Evolutionary conservation across 306 rosid genomes (phyloP), one percentile per base, ranked within the genome.

Genomic region (Gynostemma pentaphyllum): DNA sequence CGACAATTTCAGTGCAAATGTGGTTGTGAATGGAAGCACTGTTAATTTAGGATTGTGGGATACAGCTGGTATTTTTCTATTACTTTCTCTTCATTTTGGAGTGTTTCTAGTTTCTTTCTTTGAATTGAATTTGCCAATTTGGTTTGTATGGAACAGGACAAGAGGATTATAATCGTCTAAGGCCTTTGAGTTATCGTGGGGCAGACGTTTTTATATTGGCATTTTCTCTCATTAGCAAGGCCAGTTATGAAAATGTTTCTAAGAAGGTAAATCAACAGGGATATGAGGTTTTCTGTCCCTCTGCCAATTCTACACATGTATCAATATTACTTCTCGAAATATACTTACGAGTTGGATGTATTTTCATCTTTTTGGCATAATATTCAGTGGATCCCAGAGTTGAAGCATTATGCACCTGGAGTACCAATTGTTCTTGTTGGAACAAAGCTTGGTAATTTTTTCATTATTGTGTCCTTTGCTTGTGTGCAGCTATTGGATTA

Each of bases 351-450:
- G 37, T 74, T n/a, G n/a, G 50, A 63, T 53, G 30, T 67, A 29
- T 64, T 68, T 59, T 27, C n/a, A 14, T 53, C 63, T 0, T 60
- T 26, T 65, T 82, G 53, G 23, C 70, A 74, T 72, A 55, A 42
- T 75, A 70, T 79, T 47, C 96, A 92, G 99, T 92, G 99, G 99
- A 92, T 92, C 75, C 99, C 96, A 46, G 99, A 92, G 79, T 86
- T 92, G 87, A 92, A 92, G 75, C 99, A 92, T 78, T 92, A 92
- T 86, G 99, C 99, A 56, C 96, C 99, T 19, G 96, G 95, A 72
- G 99, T 92, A 62, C 99, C 99, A 37, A 89, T 92, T 61, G 79
- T 92, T 68, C 79, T 92, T 52, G 99, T 92, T 79, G 99, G 99
- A 71, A 82, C 99, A 55, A 92, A 92, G 81, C 82, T 92, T 74